Evolutionary conservation across 2,329 filamentous ascomycete genomes (phyloP).

Genomic region (Cyanodermella asteris): DNA sequence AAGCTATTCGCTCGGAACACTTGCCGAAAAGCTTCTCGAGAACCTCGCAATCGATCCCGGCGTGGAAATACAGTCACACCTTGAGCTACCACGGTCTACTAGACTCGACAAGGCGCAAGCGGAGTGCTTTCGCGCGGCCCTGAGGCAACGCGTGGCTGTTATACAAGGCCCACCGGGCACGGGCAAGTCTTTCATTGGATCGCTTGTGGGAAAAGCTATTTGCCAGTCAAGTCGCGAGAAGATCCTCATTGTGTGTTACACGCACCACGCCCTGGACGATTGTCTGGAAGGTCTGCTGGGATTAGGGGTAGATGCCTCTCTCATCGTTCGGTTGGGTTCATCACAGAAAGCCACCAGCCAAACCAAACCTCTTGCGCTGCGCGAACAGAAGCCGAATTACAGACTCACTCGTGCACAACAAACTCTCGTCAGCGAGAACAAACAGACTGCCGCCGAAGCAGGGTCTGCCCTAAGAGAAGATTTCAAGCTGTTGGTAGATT

Average conservation of each 20-base stretch:
- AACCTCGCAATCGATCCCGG: no score
- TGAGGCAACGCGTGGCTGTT: conserved; percentile 32
- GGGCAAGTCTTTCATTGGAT: conserved; percentile 55
- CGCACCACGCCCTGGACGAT: conserved; percentile 45
- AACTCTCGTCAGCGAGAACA: conserved; percentile 21
- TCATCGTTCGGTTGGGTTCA: conserved; percentile 43
- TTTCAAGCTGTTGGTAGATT: conserved; percentile 8
- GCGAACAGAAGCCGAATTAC: conserved; percentile 16
- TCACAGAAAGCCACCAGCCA: conserved; percentile 30
- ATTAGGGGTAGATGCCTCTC: conserved; percentile 27
- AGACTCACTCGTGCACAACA: conserved; percentile 16
- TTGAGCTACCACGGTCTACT: no score
- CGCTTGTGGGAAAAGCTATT: conserved; percentile 35
- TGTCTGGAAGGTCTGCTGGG: conserved; percentile 42
- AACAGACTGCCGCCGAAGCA: conserved; percentile 15
- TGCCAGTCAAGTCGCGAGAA: conserved; percentile 25
- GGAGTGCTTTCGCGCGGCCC: conserved; percentile 30
- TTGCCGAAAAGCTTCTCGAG: no score
- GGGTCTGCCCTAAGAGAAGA: conserved; percentile 8
- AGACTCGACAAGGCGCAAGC: conserved; percentile 32
- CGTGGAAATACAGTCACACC: no score
- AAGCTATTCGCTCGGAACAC: no score
- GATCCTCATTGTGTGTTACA: conserved; percentile 45
- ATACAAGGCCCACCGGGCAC: conserved; percentile 59
- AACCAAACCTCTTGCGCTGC: conserved; percentile 28